Evolutionary conservation across 1,139 yeast genomes (phyloP).

Genomic region (Candida pseudoviswanathii): DNA sequence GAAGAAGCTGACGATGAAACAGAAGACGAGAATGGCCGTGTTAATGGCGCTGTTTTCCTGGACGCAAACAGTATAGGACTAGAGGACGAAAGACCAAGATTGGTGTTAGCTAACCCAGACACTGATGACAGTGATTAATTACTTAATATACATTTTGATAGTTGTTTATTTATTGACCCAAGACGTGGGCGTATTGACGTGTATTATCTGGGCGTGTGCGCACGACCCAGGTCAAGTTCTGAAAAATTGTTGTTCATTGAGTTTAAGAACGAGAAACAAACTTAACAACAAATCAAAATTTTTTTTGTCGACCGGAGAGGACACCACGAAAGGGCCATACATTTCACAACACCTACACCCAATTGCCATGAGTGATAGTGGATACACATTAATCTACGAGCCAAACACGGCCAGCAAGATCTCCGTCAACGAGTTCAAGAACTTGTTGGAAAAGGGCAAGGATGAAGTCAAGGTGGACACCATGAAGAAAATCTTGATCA

Average conservation of each 20-base stretch:
- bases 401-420: constrained; percentile 72
- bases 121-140: constrained; percentile 16
- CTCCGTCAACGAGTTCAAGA: constrained; percentile 75
- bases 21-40: constrained; percentile 16
- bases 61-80: constrained; percentile 19
- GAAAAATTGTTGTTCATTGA: background rate
- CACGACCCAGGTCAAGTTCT: background rate
- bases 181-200: too few relatives aligned
- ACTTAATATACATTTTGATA: background rate
- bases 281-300: constrained; percentile 5
- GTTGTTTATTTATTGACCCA: background rate
- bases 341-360: background rate
- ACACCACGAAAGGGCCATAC: background rate
- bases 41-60: constrained; percentile 1
- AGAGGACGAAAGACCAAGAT: constrained; percentile 46
- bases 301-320: background rate
- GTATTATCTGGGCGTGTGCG: background rate
- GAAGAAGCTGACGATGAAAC: constrained; percentile 20
- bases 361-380: constrained; percentile 46
- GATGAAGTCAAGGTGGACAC: constrained; percentile 88
- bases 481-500: constrained; percentile 83
- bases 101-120: constrained; percentile 74
- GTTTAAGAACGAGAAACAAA: background rate
- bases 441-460: constrained; percentile 81
- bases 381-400: constrained; percentile 77